Conservation (phyloP, 495 filamentous ascomycete species). For the Aspergillus wentii region DNA sequence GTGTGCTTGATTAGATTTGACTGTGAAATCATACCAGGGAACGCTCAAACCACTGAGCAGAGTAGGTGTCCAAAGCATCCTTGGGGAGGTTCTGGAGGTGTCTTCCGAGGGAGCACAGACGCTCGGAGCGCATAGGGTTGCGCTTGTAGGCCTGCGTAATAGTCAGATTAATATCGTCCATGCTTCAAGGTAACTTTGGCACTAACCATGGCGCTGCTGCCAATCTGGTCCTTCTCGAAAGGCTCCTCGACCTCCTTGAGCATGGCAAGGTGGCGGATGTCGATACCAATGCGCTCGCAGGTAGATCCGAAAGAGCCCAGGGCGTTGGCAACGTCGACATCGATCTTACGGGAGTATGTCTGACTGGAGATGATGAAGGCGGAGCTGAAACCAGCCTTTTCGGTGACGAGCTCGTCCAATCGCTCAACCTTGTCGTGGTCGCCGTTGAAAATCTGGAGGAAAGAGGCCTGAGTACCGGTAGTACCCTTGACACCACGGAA, state of each 20-base stretch:
- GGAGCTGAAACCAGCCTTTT: slow-evolving; percentile 77
- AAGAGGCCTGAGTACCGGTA: slow-evolving; percentile 74
- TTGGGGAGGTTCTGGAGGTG: slow-evolving; percentile 57
- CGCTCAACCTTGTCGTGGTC: slow-evolving; percentile 74
- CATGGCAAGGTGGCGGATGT: slow-evolving; percentile 75
- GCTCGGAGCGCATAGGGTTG: slow-evolving; percentile 87
- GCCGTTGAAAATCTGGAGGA: slow-evolving; percentile 77
- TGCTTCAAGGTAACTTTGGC: not conserved
- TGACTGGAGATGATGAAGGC: slow-evolving; percentile 74
- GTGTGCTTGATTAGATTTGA: not conserved
- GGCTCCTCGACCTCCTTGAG: slow-evolving; percentile 89
- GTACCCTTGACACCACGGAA: slow-evolving; percentile 85
- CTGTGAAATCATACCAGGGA: slow-evolving; percentile 42
- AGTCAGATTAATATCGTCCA: slow-evolving; percentile 11
- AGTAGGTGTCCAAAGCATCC: slow-evolving; percentile 70
- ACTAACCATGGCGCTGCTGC: slow-evolving; percentile 48
- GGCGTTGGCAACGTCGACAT: slow-evolving; percentile 74
- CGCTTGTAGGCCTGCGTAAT: slow-evolving; percentile 72
- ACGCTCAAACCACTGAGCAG: slow-evolving; percentile 78
- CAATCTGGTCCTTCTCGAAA: slow-evolving; percentile 65
- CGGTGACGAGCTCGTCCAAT: slow-evolving; percentile 66
- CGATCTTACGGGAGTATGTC: slow-evolving; percentile 82
- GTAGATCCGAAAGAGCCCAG: slow-evolving; percentile 80
- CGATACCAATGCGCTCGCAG: slow-evolving; percentile 65
- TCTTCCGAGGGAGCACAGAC: slow-evolving; percentile 76